Evolutionary conservation across 2,329 filamentous ascomycete genomes (phyloP).

Genomic region (Alternaria brassicicola): DNA sequence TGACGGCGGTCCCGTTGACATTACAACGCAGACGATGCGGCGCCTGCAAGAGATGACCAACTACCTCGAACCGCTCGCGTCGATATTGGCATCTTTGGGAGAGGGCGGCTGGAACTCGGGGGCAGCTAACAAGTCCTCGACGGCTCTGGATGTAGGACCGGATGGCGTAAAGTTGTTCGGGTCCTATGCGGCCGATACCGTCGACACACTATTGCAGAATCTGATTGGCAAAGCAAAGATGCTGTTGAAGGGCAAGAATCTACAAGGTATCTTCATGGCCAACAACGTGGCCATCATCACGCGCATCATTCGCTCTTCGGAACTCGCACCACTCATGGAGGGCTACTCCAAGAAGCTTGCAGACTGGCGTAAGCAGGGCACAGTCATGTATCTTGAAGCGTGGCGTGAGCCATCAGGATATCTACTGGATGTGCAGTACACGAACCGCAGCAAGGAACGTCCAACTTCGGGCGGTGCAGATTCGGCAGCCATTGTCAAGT

Average conservation of each 20-base stretch:
- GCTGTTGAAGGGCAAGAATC: slow-evolving; percentile 73
- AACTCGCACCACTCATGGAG: slow-evolving; percentile 72
- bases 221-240: slow-evolving; percentile 76
- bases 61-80: slow-evolving; percentile 83
- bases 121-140: slow-evolving; percentile 62
- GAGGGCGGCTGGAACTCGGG: slow-evolving; percentile 80
- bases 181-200: slow-evolving; percentile 87
- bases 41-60: slow-evolving; percentile 85
- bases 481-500: slow-evolving; percentile 82
- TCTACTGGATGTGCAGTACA: slow-evolving; percentile 89
- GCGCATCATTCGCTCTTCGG: slow-evolving; percentile 80
- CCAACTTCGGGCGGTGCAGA: slow-evolving; percentile 71
- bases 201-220: slow-evolving; percentile 77
- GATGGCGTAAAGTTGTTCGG: slow-evolving; percentile 88
- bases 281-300: slow-evolving; percentile 87
- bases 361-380: slow-evolving; percentile 85
- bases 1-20: slow-evolving; percentile 77
- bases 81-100: slow-evolving; percentile 88
- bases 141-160: slow-evolving; percentile 81
- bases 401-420: slow-evolving; percentile 88
- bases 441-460: slow-evolving; percentile 69
- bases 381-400: slow-evolving; percentile 78
- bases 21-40: slow-evolving; percentile 84
- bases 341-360: slow-evolving; percentile 72
- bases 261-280: slow-evolving; percentile 86